These are phyloP conservation scores for Microdochium trichocladiopsis DNA, from an alignment of 2,329 filamentous ascomycete species.

Conservation along the genomic window DNA sequence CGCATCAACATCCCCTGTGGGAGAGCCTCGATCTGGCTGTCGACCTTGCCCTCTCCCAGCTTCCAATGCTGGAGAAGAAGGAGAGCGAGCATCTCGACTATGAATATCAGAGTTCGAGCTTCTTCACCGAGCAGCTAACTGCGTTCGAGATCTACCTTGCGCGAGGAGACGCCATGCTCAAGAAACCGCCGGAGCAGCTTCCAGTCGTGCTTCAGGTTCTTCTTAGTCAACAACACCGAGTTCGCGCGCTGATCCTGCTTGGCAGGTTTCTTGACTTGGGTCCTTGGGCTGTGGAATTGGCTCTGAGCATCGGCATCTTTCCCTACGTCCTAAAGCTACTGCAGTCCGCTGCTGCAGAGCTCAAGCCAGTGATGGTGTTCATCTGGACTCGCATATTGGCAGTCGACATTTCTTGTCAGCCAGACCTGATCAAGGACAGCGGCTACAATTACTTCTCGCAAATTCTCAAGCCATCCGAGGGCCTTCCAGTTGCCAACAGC, in stretches of 20 bases:
- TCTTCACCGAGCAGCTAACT: constrained; percentile 94
- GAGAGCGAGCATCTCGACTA: constrained; percentile 70
- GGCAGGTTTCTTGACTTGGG: constrained; percentile 92
- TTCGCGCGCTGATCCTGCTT: constrained; percentile 83
- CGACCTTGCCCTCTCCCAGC: constrained; percentile 85
- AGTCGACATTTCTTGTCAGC: constrained; percentile 89
- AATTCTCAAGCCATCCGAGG: constrained; percentile 78
- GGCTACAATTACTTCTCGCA: constrained; percentile 95
- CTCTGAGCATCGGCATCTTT: constrained; percentile 95
- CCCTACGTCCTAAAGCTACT: constrained; percentile 96
- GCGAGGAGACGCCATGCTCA: constrained; percentile 70
- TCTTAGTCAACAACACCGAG: constrained; percentile 87
- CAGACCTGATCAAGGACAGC: constrained; percentile 91
- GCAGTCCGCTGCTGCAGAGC: constrained; percentile 86
- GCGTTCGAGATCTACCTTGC: constrained; percentile 94
- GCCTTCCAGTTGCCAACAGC: constrained; percentile 77
- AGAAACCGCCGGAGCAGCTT: constrained; percentile 87
- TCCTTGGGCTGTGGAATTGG: constrained; percentile 97
- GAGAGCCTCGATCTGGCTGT: constrained; percentile 96
- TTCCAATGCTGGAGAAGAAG: constrained; percentile 77
- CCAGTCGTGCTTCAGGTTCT: constrained; percentile 95
- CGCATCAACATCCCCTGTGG: constrained; percentile 91
- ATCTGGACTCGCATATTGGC: constrained; percentile 97
- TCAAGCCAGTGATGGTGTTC: constrained; percentile 99
- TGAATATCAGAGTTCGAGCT: constrained; percentile 88